Percentiles rank a stretch among this genome's conserved stretches.
phyloP scores from a whole-genome alignment of 192 early-diverging fungal genomes.

The Chytriomyces confervae region DNA sequence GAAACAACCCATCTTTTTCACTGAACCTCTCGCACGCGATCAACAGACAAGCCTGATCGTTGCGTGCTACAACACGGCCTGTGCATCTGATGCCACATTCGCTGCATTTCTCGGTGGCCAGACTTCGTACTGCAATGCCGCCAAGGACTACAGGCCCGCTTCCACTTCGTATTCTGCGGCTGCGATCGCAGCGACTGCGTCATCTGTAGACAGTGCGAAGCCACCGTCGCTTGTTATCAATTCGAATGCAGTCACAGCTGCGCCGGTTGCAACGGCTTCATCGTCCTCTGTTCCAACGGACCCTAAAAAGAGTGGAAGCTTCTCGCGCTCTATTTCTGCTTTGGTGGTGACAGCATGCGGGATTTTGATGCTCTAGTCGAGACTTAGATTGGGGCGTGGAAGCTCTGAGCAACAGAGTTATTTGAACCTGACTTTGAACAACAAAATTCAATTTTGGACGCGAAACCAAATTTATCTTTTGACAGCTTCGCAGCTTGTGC shows the following conservation, averaged over 20 bases:
- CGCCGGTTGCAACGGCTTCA: neutral
- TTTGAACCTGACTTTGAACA: neutral
- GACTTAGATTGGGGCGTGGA: no score
- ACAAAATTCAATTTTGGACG: neutral
- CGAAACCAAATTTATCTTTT: no score
- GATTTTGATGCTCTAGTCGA: no score
- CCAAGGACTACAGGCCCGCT: neutral
- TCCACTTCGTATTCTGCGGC: neutral
- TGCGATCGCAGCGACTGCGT: neutral
- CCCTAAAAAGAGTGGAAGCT: neutral
- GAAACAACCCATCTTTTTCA: no score
- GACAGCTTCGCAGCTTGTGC: neutral
- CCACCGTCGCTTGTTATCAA: no score
- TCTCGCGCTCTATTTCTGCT: neutral
- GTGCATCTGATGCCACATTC: neutral
- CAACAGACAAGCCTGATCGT: neutral
- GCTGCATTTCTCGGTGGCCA: neutral
- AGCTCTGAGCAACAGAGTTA: neutral
- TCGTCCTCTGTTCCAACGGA: neutral
- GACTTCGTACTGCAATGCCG: neutral
- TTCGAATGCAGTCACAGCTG: no score
- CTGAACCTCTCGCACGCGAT: no score
- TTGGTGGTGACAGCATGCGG: neutral
- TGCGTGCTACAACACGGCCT: neutral
- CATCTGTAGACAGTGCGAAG: no score